These are phyloP conservation scores for Lentinula boryana DNA, from an alignment of 768 basidiomycete species.

Conservation along the genomic window DNA sequence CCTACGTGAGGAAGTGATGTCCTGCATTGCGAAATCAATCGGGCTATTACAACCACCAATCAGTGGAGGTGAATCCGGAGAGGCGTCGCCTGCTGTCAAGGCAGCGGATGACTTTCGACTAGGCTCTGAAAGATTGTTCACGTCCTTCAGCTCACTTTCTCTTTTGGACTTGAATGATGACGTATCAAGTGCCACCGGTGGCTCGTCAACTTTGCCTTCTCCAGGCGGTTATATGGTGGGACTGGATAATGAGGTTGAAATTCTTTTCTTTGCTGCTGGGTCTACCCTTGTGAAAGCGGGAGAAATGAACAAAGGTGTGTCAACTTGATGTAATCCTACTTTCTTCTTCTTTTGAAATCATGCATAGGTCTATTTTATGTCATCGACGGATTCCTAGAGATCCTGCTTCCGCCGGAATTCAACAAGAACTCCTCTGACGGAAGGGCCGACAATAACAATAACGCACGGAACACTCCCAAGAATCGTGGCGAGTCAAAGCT, in stretches of 20 bases:
- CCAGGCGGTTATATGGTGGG: slow-evolving; percentile 65
- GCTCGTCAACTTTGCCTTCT: slow-evolving; percentile 42
- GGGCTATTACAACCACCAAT: slow-evolving; percentile 86
- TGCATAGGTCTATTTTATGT: slow-evolving; percentile 80
- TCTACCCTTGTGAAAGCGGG: slow-evolving; percentile 83
- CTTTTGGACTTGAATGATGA: slow-evolving; percentile 70
- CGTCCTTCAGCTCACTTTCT: slow-evolving; percentile 68
- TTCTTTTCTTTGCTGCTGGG: slow-evolving; percentile 87
- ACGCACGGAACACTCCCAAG: neutral
- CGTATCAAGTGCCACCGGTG: slow-evolving; percentile 55
- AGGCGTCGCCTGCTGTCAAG: slow-evolving; percentile 58
- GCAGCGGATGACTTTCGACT: slow-evolving; percentile 37
- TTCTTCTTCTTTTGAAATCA: slow-evolving; percentile 1
- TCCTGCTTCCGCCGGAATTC: slow-evolving; percentile 60
- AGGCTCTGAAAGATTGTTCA: slow-evolving; percentile 32
- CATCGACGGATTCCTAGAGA: slow-evolving; percentile 94
- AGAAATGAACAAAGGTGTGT: slow-evolving; percentile 75
- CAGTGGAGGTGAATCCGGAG: slow-evolving; percentile 58
- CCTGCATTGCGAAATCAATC: slow-evolving; percentile 95
- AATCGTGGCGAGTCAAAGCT: slow-evolving; percentile 40
- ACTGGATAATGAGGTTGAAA: slow-evolving; percentile 94
- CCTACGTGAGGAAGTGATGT: slow-evolving; percentile 95
- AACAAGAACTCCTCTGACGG: slow-evolving; percentile 11
- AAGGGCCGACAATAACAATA: neutral
- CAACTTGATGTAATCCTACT: slow-evolving; percentile 3